Evolutionary conservation across 176 grass and related monocot genomes (phyloP).

Genomic region (Rhynchospora tenuis): DNA sequence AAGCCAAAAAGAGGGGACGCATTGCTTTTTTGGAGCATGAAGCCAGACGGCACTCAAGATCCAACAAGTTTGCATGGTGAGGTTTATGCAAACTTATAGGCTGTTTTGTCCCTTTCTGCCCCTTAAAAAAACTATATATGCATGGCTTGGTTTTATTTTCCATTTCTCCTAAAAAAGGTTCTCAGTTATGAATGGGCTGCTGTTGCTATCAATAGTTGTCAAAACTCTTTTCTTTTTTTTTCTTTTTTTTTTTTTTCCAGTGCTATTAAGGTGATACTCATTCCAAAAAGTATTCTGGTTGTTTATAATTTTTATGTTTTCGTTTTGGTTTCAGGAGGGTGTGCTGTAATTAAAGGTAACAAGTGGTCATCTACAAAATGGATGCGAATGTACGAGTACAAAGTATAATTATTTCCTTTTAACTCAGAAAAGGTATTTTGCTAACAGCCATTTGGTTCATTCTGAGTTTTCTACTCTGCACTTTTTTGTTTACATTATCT

Average conservation of each 20-base stretch:
- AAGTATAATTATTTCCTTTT: constrained; percentile 32
- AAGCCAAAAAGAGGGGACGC: constrained; percentile 96
- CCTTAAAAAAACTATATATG: not conserved
- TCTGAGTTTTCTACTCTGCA: constrained; percentile 14
- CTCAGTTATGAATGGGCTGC: not conserved
- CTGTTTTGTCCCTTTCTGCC: not conserved
- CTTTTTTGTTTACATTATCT: constrained; percentile 15
- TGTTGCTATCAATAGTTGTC: not conserved
- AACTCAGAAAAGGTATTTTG: constrained; percentile 8
- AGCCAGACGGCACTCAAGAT: constrained; percentile 75
- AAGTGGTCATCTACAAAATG: constrained; percentile 99
- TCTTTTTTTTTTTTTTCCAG: not conserved
- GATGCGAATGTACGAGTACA: constrained; percentile 85
- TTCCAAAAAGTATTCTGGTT: not conserved
- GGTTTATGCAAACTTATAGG: constrained; percentile 11
- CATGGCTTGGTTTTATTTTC: not conserved
- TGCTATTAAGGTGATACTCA: not conserved
- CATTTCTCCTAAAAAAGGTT: not conserved
- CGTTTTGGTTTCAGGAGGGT: constrained; percentile 51
- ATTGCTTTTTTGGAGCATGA: constrained; percentile 99
- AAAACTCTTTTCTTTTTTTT: not conserved
- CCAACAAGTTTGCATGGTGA: constrained; percentile 85
- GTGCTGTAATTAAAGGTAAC: constrained; percentile 76
- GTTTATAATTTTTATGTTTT: not conserved
- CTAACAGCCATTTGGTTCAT: constrained; percentile 37